Evolutionary conservation across 257 asterid species (phyloP), one percentile per base, ranked within the genome.

Genomic region (Handroanthus guayacan): DNA sequence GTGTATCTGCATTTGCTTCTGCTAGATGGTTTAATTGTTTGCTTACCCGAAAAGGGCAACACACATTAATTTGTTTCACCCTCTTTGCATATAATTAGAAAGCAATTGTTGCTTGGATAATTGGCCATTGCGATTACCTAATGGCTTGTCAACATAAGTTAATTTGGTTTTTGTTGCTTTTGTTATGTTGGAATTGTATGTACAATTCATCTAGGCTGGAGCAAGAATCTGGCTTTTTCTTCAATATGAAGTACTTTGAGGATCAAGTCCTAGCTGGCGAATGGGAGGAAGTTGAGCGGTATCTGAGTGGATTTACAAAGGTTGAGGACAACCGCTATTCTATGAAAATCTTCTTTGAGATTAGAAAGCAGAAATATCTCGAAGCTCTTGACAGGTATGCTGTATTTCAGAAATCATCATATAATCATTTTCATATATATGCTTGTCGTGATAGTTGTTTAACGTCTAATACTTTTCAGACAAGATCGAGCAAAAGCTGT

Each of bases 281-380:
- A 79, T 95, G 99, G 99, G 95, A 92, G 38, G 98, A 95, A 89
- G 97, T 95, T 72, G 99, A 95, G 80, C 90, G 90, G 18, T 95
- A 95, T 81, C 86, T 95, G 63, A 85, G 97, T 85, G 98, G 99
- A 82, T 92, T 95, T 78, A 95, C 99, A 11, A 95, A 95, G 84
- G 99, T 95, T 75, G 99, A 95, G 90, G 99, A 95, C 81, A 95
- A 95, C 82, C 99, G 97, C 18, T 92, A 95, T 84, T 95, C 99
- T 34, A 95, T 90, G 99, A 95, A 95, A 79, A 92, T 95, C 71
- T 95, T 95, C 92, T 95, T 95, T 85, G 99, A 95, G 86, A 92
- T 95, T 86, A 87, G 99, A 84, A 95, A 95, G 89, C 99, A 92
- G 85, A 95, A 95, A 79, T 95, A 95, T 85, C 98, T 95, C 7